Evolutionary conservation across 768 basidiomycete species (phyloP), one percentile per base, ranked within the genome.

Genomic region (Albatrellus ellisii): DNA sequence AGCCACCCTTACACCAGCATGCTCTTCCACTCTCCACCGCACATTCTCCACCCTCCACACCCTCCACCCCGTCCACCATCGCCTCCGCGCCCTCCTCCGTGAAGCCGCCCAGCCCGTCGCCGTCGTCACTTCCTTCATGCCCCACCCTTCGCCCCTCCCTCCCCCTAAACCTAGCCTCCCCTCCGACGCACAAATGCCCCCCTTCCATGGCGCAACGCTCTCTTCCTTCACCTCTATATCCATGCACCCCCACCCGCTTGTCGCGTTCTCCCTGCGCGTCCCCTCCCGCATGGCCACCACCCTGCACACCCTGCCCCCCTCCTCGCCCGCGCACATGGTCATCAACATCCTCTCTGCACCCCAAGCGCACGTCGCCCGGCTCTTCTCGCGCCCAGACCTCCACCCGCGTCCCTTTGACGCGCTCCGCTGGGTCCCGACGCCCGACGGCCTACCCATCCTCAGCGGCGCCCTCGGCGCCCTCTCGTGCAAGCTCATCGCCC

Each of bases 151-250:
- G 14, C 38, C 21, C 14, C 27, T 11, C 12, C 35, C 24, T 42
- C 38, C 33, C 34, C 31, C 31, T 3, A 5, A 6, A 18, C 10
- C 31, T 1, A 32, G 18, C 7, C 6, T 12, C 31, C 14, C 1
- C 31, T 32, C 31, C 10, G 31, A 10, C 31, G 10, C 10, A 14
- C 20, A 21, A 18, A 18, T 22, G 20, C 25, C 51, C 6, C 50
- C 44, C 8, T 88, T 72, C 53, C 91, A 95, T 59, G 91, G 92
- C 50, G 89, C 90, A 17, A 97, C 92, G 1, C 68, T 98, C 25
- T 92, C 92, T 7, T 94, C 90, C 1, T 90, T 98, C 57, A 77
- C 88, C 17, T 90, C 89, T 22, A 77, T 97, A 54, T 77, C 92
- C 2, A 75, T 98, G 68, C 76, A 89, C 50, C 92, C 92, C 2